phyloP scores from a whole-genome alignment of 345 rosid species.

The Odontarrhena argentea region DNA sequence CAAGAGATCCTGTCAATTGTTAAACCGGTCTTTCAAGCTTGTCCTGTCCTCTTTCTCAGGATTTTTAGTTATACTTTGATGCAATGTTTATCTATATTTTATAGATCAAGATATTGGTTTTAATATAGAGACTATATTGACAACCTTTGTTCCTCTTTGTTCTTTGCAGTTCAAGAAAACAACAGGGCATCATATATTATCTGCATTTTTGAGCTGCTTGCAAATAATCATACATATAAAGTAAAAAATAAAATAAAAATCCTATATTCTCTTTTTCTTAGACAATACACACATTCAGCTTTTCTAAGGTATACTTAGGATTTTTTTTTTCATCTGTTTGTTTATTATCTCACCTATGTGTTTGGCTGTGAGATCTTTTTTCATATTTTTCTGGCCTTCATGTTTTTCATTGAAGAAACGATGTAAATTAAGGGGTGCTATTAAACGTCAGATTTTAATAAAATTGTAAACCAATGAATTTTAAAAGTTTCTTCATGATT shows the following conservation, averaged over 20 bases:
- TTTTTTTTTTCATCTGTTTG: background rate
- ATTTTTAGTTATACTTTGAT: background rate
- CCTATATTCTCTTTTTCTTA: constrained; percentile 10
- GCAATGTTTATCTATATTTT: constrained; percentile 16
- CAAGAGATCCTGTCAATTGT: background rate
- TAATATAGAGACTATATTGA: constrained; percentile 2
- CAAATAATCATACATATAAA: constrained; percentile 19
- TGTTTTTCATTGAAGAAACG: constrained; percentile 33
- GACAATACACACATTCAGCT: background rate
- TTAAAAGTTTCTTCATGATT: too few species aligned
- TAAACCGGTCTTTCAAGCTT: background rate
- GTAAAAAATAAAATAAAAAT: background rate
- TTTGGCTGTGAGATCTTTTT: constrained; percentile 43
- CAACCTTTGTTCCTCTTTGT: constrained; percentile 10
- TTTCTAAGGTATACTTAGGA: constrained; percentile 15
- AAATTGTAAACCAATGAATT: too few species aligned
- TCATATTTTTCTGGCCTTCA: constrained; percentile 5
- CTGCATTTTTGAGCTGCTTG: constrained; percentile 29
- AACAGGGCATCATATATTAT: constrained; percentile 24
- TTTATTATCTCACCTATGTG: constrained; percentile 36
- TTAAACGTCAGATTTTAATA: too few species aligned
- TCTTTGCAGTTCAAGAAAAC: constrained; percentile 36
- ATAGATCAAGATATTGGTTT: background rate
- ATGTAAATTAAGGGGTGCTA: constrained; percentile 23
- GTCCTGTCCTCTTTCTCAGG: background rate